These are phyloP conservation scores for Saccharomycopsis fibuligera DNA, from an alignment of 805 yeast species.

Conservation along the genomic window DNA sequence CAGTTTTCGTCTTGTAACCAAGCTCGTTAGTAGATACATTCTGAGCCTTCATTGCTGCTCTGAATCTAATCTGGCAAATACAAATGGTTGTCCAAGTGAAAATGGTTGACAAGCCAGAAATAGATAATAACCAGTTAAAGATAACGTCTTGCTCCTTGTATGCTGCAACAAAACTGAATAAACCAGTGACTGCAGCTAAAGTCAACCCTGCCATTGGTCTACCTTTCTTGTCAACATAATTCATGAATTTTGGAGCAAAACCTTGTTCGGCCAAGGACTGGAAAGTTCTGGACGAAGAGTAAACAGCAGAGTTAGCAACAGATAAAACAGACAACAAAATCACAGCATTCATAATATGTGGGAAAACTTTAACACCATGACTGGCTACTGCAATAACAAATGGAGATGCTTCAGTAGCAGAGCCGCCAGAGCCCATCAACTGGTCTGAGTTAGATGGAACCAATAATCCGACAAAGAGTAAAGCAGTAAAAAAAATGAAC, in stretches of 20 bases:
- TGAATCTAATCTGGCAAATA: slow-evolving; percentile 50
- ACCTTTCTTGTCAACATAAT: slow-evolving; percentile 47
- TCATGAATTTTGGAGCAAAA: slow-evolving; percentile 49
- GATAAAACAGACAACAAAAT: slow-evolving; percentile 67
- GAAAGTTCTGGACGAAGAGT: slow-evolving; percentile 65
- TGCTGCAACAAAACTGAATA: slow-evolving; percentile 65
- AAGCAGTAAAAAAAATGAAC: slow-evolving; percentile 48
- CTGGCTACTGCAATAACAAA: slow-evolving; percentile 64
- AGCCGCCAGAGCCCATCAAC: slow-evolving; percentile 43
- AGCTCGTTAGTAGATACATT: slow-evolving; percentile 45
- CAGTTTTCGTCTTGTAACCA: slow-evolving; percentile 46
- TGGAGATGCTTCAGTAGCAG: slow-evolving; percentile 59
- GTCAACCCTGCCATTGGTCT: slow-evolving; percentile 53
- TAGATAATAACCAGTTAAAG: slow-evolving; percentile 58
- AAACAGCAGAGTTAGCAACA: slow-evolving; percentile 71
- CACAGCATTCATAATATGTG: slow-evolving; percentile 69
- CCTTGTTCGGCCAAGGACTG: slow-evolving; percentile 67
- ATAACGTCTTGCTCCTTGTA: slow-evolving; percentile 49
- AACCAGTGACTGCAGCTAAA: slow-evolving; percentile 46
- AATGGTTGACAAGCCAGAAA: slow-evolving; percentile 55
- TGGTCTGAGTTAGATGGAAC: slow-evolving; percentile 52
- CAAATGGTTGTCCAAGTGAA: slow-evolving; percentile 60
- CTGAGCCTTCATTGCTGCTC: slow-evolving; percentile 51
- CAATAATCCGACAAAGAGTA: slow-evolving; percentile 49
- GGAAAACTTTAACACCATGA: slow-evolving; percentile 59